Percentiles rank a stretch among this genome's conserved stretches.
Conservation (phyloP, 495 filamentous ascomycete genomes). For the Lasiosphaeria miniovina region DNA sequence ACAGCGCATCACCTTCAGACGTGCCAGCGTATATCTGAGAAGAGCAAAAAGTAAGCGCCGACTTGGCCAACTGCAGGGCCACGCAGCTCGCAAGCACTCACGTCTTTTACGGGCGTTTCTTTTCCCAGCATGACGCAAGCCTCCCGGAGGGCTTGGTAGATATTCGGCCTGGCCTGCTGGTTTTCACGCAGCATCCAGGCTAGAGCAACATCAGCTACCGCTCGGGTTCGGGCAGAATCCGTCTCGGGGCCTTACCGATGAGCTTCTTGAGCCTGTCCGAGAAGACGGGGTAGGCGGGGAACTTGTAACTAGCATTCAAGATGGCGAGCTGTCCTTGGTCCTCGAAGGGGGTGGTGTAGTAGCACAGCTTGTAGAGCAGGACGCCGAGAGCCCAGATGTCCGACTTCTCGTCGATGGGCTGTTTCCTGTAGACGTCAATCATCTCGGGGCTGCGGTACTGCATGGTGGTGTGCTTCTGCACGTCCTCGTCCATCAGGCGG, state of each 20-base stretch:
- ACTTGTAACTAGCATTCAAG: conserved; percentile 92
- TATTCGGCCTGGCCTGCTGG: conserved; percentile 79
- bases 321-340: conserved; percentile 98
- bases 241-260: conserved; percentile 62
- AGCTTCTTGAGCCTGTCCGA: conserved; percentile 87
- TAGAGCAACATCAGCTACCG: conserved; percentile 43
- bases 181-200: conserved; percentile 88
- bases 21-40: conserved; percentile 77
- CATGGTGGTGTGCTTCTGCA: conserved; percentile 94
- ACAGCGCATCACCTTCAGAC: conserved; percentile 38
- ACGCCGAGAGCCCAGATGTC: conserved; percentile 98
- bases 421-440: conserved; percentile 95
- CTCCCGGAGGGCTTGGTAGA: conserved; percentile 87
- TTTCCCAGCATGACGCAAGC: conserved; percentile 84
- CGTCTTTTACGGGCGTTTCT: conserved; percentile 88
- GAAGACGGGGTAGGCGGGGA: conserved; percentile 80
- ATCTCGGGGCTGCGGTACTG: conserved; percentile 98
- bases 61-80: conserved; percentile 7
- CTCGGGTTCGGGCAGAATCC: neutral
- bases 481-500: conserved; percentile 88
- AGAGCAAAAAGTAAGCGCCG: conserved; percentile 14
- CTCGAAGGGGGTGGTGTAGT: conserved; percentile 98
- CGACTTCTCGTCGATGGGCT: conserved; percentile 97
- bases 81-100: conserved; percentile 42
- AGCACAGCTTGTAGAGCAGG: conserved; percentile 95